Evolutionary conservation across 805 yeast genomes (phyloP), one percentile per base, ranked within the genome.

Genomic region (Tetrapisispora namnaoensis): DNA sequence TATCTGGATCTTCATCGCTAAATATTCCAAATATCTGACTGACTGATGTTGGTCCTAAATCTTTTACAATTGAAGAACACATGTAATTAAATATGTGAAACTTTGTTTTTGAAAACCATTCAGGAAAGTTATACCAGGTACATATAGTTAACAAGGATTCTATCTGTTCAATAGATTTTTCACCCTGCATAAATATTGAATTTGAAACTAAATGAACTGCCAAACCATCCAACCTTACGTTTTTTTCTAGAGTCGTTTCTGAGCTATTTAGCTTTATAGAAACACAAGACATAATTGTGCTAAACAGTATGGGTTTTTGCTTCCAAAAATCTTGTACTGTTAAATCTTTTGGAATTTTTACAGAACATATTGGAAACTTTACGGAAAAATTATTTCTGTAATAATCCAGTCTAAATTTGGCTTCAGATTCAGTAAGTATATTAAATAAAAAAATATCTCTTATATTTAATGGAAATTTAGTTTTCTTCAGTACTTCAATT

Each of bases 61-160:
- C 96, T 56, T 79, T 83, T 2, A 85, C 75, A 64, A 89, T 70
- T 4, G 83, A 71, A 13, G 82, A 78, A 47, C 89, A 79, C 27
- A 86, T 69, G n/a, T 78, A 70, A 48, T 79, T 78, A 53, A 86
- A 73, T 47, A 87, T 70, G 60, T 86, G 93, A 54, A 82, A 81
- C 44, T 95, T 76, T 50, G 95, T 78, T 56, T 84, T 85, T 52
- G 80, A 84, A 55, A 86, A 85, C 55, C 86, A 70, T 64, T 87
- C 96, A 0, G 95, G 86, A 4, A 86, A 77, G 54, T 84, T 86
- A 61, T 87, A 88, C 95, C 95, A 89, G 32, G 82, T 65, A 24
- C 84, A 75, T 45, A 84, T 68, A 7, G 86, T 58, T 20, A 84
- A 60, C 44, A 85, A 67, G 20, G 82, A 68, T 61, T 82, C 81